A percentile compares a stretch with the other conserved stretches of the same genome.
These are phyloP conservation scores for Plenodomus tracheiphilus DNA, from an alignment of 2,329 filamentous ascomycete species.

Conservation along the genomic window DNA sequence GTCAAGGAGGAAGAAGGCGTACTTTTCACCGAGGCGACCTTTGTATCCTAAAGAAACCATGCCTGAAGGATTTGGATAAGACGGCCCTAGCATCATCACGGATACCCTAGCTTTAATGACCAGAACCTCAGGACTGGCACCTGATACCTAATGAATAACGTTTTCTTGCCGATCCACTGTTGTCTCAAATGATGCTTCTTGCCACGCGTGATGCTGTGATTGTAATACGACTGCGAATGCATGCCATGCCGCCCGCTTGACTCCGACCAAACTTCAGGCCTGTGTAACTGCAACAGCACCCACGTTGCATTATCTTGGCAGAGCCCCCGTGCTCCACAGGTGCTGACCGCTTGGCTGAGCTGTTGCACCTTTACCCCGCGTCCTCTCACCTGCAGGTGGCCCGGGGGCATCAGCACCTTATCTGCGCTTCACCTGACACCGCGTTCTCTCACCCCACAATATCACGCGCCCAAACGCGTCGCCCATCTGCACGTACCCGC, in stretches of 20 bases:
- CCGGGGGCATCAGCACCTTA: no score
- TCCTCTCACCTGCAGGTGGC: no score
- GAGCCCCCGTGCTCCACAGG: no score
- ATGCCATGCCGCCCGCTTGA: not conserved
- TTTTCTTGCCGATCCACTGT: slow-evolving; percentile 2
- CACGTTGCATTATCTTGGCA: not conserved
- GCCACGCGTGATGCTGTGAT: no score
- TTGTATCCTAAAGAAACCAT: slow-evolving; percentile 68
- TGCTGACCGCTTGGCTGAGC: no score
- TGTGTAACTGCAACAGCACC: no score
- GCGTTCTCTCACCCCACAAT: slow-evolving; percentile 8
- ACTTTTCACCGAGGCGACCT: slow-evolving; percentile 90
- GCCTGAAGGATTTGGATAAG: slow-evolving; percentile 15
- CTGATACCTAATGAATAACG: slow-evolving; percentile 39
- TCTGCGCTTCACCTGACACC: slow-evolving; percentile 18
- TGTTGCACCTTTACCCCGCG: slow-evolving; percentile 3
- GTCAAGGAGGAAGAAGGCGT: slow-evolving; percentile 76
- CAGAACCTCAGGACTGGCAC: slow-evolving; percentile 35
- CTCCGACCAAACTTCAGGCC: no score
- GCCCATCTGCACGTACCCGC: not conserved
- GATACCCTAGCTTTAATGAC: slow-evolving; percentile 39
- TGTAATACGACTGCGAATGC: no score
- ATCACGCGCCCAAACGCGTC: slow-evolving; percentile 17
- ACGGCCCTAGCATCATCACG: slow-evolving; percentile 18
- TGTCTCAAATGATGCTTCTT: no score